These are phyloP conservation scores for Plasmodium vivax DNA, from an alignment of 169 alveolate species.

Conservation along the genomic window DNA sequence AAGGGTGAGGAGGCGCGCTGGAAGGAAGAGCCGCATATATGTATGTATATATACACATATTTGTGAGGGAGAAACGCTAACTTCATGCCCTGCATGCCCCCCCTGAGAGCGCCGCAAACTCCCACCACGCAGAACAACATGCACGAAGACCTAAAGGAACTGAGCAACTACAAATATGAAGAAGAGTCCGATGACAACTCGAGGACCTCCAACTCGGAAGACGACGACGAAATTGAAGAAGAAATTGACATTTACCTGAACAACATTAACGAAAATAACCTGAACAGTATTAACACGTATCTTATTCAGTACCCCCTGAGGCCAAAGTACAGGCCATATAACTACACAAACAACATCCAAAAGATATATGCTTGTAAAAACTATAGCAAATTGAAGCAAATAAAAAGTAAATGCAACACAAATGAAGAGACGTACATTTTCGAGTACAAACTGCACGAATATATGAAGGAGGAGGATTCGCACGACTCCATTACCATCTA, in stretches of 20 bases:
- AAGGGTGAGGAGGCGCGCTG: background rate
- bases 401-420: slow-evolving; percentile 29
- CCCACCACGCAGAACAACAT: background rate
- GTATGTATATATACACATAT: too few relatives aligned
- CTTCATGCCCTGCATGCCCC: background rate
- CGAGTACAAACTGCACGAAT: slow-evolving; percentile 67
- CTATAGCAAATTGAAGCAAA: slow-evolving; percentile 45
- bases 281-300: slow-evolving; percentile 63
- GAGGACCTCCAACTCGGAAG: slow-evolving; percentile 19
- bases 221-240: slow-evolving; percentile 68
- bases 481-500: slow-evolving; percentile 34
- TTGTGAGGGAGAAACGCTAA: background rate
- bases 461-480: slow-evolving; percentile 25
- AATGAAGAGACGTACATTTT: slow-evolving; percentile 69
- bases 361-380: slow-evolving; percentile 47
- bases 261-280: slow-evolving; percentile 45
- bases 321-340: slow-evolving; percentile 73
- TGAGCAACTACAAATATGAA: slow-evolving; percentile 37
- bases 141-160: slow-evolving; percentile 53
- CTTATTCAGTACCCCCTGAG: slow-evolving; percentile 69
- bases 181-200: slow-evolving; percentile 26
- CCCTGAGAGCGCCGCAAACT: background rate
- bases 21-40: too few relatives aligned
- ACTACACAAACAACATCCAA: slow-evolving; percentile 50
- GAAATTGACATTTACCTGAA: slow-evolving; percentile 71